These are phyloP conservation scores for Hibiscus mutabilis DNA, from an alignment of 345 rosid species.

Conservation along the genomic window DNA sequence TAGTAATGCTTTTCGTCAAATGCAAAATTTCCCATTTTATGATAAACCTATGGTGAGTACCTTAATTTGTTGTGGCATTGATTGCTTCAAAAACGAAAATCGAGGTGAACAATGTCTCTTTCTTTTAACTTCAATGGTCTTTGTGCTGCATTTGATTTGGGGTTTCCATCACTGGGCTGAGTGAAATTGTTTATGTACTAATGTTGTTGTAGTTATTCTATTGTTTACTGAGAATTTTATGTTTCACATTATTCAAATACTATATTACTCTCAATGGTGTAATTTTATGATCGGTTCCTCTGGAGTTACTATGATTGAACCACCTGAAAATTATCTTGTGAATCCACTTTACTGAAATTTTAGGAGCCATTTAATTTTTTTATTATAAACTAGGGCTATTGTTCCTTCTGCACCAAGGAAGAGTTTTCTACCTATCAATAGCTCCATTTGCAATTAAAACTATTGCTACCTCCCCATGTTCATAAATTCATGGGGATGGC, in stretches of 20 bases:
- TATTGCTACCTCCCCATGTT: neutral
- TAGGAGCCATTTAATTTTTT: neutral
- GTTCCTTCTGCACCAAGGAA: neutral
- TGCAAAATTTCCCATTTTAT: conserved; percentile 95
- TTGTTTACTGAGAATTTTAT: neutral
- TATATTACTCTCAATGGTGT: neutral
- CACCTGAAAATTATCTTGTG: neutral
- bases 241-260: neutral
- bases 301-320: neutral
- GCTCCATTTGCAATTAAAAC: neutral
- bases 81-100: neutral
- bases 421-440: neutral
- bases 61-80: neutral
- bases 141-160: neutral
- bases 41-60: conserved; percentile 88
- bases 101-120: neutral
- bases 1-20: conserved; percentile 83
- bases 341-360: neutral
- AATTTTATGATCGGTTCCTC: neutral
- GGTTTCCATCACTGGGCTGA: neutral
- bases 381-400: neutral
- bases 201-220: neutral
- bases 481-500: neutral
- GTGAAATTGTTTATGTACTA: neutral
- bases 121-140: neutral